Evolutionary conservation across 129 eudicot genomes (phyloP).

Genomic region (Tagetes erecta): DNA sequence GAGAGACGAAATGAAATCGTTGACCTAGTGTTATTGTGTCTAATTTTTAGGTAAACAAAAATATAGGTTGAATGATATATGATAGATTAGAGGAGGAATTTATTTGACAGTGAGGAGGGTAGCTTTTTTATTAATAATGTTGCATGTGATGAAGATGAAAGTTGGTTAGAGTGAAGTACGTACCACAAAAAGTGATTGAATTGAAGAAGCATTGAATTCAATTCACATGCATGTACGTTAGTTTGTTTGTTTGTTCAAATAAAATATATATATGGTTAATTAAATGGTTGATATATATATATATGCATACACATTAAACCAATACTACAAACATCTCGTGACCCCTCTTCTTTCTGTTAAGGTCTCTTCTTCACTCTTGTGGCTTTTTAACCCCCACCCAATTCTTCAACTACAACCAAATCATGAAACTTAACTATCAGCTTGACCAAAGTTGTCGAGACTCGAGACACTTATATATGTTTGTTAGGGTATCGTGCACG

Average conservation of each 20-base stretch:
- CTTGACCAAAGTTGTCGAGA: neutral
- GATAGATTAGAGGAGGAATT: conserved; percentile 22
- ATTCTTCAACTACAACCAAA: neutral
- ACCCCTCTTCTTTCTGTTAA: neutral
- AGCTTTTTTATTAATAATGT: neutral
- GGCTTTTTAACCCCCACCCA: conserved; percentile 13
- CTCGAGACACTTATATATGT: too few species aligned
- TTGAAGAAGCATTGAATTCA: neutral
- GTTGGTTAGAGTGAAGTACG: conserved; percentile 20
- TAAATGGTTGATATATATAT: conserved; percentile 6
- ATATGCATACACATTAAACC: conserved; percentile 18
- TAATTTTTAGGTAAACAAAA: too few species aligned
- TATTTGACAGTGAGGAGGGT: conserved; percentile 19
- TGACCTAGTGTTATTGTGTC: too few species aligned
- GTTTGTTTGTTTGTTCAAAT: neutral
- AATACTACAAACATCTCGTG: conserved; percentile 32
- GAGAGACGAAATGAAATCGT: too few species aligned
- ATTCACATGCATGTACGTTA: neutral
- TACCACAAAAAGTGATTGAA: neutral
- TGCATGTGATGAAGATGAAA: conserved; percentile 43
- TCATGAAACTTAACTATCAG: neutral
- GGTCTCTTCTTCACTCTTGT: neutral
- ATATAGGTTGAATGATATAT: too few species aligned
- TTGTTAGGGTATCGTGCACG: too few species aligned
- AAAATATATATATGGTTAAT: too few species aligned